A percentile compares a stretch with the other conserved stretches of the same genome.
These are phyloP conservation scores for Mucor racemosus DNA, from an alignment of 371 early-diverging fungal species.

Conservation along the genomic window DNA sequence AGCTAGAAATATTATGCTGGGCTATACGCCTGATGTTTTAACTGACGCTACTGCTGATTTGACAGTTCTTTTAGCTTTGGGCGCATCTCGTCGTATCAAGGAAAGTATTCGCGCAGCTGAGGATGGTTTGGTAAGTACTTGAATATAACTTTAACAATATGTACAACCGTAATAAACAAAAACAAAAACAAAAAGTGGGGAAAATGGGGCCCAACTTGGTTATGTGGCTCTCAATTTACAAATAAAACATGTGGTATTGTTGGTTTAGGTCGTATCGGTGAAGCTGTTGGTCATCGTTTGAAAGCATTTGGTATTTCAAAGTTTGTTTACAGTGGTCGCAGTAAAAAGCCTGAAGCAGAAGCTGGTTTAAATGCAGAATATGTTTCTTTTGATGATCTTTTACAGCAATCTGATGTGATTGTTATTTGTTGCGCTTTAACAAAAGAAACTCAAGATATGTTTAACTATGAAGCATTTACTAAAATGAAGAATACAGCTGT, in stretches of 20 bases:
- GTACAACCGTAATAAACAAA: not conserved
- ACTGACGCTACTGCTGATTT: constrained; percentile 91
- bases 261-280: constrained; percentile 87
- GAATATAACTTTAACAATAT: not conserved
- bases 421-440: constrained; percentile 78
- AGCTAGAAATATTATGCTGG: constrained; percentile 62
- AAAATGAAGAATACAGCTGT: constrained; percentile 74
- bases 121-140: constrained; percentile 44
- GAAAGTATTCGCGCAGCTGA: constrained; percentile 64
- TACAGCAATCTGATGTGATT: constrained; percentile 73
- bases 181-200: constrained; percentile 52
- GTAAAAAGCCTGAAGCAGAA: constrained; percentile 44
- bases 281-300: constrained; percentile 73
- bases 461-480: constrained; percentile 65
- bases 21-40: constrained; percentile 86
- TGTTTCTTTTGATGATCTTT: constrained; percentile 58
- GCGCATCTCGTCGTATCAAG: constrained; percentile 72
- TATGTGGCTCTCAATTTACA: constrained; percentile 76
- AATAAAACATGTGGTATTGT: constrained; percentile 84
- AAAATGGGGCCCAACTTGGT: constrained; percentile 72
- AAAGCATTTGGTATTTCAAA: constrained; percentile 69
- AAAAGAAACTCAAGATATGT: constrained; percentile 71
- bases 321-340: constrained; percentile 61
- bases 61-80: constrained; percentile 74
- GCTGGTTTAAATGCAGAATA: constrained; percentile 42